A percentile compares a stretch with the other conserved stretches of the same genome.
Evolutionary conservation across 2,329 filamentous ascomycete species (phyloP).

Genomic region (Claviceps paspali): DNA sequence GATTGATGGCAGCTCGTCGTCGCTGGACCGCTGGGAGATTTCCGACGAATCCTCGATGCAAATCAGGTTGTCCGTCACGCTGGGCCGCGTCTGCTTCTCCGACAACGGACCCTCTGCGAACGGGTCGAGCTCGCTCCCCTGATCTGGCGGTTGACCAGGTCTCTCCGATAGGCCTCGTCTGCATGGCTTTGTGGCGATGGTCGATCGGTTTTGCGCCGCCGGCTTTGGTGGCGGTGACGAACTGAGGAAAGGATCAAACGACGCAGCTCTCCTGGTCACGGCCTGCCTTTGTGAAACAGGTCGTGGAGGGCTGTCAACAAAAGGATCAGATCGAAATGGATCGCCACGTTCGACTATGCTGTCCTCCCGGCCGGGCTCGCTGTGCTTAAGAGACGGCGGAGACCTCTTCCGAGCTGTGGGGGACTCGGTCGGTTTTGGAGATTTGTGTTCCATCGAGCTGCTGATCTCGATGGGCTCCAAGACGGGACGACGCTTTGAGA

Average conservation of each 20-base stretch:
- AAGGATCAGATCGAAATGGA: constrained; percentile 16
- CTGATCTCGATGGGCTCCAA: constrained; percentile 21
- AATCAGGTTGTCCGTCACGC: constrained; percentile 13
- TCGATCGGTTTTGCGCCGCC: background rate
- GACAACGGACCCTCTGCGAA: background rate
- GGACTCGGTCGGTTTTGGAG: background rate
- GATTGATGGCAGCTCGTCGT: constrained; percentile 37
- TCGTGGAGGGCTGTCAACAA: constrained; percentile 20
- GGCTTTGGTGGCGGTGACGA: constrained; percentile 2
- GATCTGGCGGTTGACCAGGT: no score
- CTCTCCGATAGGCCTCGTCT: background rate
- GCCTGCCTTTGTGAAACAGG: background rate
- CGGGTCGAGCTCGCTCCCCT: background rate
- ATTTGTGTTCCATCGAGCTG: constrained; percentile 16
- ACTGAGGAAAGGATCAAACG: constrained; percentile 8
- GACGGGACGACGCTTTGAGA: background rate
- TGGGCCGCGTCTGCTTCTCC: background rate
- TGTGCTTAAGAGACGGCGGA: background rate
- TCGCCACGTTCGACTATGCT: background rate
- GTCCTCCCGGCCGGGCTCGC: background rate
- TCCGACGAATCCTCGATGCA: constrained; percentile 21
- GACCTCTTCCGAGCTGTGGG: background rate
- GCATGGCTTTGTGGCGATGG: background rate
- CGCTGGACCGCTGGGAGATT: constrained; percentile 20
- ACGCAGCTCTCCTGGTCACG: constrained; percentile 4